These are phyloP conservation scores for Beauveria australis DNA, from an alignment of 2,329 filamentous ascomycete genomes.

Conservation along the genomic window DNA sequence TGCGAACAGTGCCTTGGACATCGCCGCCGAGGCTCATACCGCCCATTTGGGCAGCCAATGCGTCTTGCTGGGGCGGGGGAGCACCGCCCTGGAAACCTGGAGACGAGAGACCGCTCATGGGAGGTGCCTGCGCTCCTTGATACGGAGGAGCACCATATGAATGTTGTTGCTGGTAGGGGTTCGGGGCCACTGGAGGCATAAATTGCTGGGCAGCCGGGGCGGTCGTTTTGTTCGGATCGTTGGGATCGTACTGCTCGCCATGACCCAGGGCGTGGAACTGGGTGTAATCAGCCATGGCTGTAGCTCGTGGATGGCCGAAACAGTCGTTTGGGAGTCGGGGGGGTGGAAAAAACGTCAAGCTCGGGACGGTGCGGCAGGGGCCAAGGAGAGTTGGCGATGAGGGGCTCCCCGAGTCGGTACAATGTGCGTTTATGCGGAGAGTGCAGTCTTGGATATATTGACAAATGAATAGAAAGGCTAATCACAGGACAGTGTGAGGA, in stretches of 20 bases:
- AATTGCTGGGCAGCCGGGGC: constrained; percentile 48
- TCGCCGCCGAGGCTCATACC: constrained; percentile 57
- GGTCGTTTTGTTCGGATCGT: constrained; percentile 42
- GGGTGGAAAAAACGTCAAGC: not conserved
- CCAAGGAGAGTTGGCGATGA: not conserved
- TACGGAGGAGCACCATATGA: constrained; percentile 35
- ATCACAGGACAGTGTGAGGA: too few species aligned
- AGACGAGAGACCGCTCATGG: constrained; percentile 23
- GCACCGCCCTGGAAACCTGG: constrained; percentile 16
- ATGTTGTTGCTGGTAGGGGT: constrained; percentile 44
- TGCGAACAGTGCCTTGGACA: constrained; percentile 45
- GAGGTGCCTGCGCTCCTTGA: constrained; percentile 26
- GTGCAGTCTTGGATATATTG: not conserved
- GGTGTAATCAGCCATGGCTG: constrained; percentile 45
- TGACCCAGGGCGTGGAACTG: constrained; percentile 51
- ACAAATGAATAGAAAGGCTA: not conserved
- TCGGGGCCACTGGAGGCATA: constrained; percentile 43
- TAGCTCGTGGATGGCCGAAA: not conserved
- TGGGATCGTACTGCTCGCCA: constrained; percentile 45
- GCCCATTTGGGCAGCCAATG: constrained; percentile 66
- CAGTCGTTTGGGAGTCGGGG: not conserved
- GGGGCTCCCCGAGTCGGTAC: constrained; percentile 1
- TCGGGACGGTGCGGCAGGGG: not conserved
- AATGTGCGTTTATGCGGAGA: not conserved
- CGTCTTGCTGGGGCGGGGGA: constrained; percentile 35